These are phyloP conservation scores for Cordyceps militaris DNA, from an alignment of 2,329 filamentous ascomycete species.

Conservation along the genomic window DNA sequence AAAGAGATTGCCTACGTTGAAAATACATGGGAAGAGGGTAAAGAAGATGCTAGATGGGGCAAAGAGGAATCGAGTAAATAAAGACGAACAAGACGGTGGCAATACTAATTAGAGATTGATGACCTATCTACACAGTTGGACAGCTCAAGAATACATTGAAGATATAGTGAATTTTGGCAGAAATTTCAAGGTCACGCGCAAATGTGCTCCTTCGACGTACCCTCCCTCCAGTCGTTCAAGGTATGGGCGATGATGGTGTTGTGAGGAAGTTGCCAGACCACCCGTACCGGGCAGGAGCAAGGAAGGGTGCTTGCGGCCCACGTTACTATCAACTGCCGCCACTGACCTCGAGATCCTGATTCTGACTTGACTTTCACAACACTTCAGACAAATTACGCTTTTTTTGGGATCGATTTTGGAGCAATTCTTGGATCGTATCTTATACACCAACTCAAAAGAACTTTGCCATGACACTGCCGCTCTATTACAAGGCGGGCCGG, in stretches of 20 bases:
- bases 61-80: constrained; percentile 30
- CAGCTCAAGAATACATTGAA: neutral
- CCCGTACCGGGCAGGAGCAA: no score
- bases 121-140: no score
- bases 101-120: neutral
- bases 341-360: neutral
- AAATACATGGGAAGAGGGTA: constrained; percentile 72
- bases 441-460: constrained; percentile 4
- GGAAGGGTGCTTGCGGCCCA: neutral
- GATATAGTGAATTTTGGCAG: no score
- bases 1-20: constrained; percentile 78
- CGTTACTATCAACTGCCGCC: neutral
- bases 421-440: constrained; percentile 22
- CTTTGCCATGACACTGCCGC: constrained; percentile 1
- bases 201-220: no score
- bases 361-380: neutral
- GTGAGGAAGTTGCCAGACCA: no score
- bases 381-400: neutral
- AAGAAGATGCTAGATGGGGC: constrained; percentile 80
- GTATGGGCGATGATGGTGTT: neutral
- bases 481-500: neutral
- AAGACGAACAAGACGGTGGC: neutral
- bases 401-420: constrained; percentile 20
- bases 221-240: no score
- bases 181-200: no score